Evolutionary conservation across 768 basidiomycete genomes (phyloP), one percentile per base, ranked within the genome.

Genomic region (Mycena indigotica): DNA sequence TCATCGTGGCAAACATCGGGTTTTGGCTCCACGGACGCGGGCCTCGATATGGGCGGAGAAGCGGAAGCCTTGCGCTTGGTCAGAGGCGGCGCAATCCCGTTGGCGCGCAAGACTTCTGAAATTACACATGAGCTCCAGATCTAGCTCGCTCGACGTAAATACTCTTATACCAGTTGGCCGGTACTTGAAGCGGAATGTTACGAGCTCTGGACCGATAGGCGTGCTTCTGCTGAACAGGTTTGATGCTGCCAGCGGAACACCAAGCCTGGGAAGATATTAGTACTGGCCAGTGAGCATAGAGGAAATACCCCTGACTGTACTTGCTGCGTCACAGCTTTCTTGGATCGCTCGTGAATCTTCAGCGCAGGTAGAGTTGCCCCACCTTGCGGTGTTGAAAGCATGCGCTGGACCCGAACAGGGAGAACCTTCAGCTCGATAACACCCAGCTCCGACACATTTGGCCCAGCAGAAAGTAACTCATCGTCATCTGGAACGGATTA

Each of bases 291-390:
- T 1, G 13, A 28, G 40, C 4, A 50, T 46, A 2, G 10, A 61
- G 52, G 48, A 40, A 38, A 57, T n/a, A n/a, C n/a, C n/a, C n/a
- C 41, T 13, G 13, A 44, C 41, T 21, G 15, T 13, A 44, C 21
- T n/a, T 61, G 60, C 16, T 61, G 60, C 3, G 60, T 61, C 12
- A 61, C 60, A 3, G 56, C 56, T 32, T 57, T 61, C 53, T 61
- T 61, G n/a, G 52, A 26, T 16, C 52, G 55, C 17, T 58, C 56
- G 16, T 62, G 56, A 1, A 58, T 29, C 25, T 52, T 58, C 25
- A 57, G 25, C 13, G 21, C 41, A 23, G 41, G 15, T 23, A 5
- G 6, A 8, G 41, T 23, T 5, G 41, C 41, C 8, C 15, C 41
- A 8, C 5, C 13, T 13, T 13, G 41, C 5, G 8, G 6, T 8